These are phyloP conservation scores for Penicillium lividum DNA, from an alignment of 495 filamentous ascomycete species.

Conservation along the genomic window DNA sequence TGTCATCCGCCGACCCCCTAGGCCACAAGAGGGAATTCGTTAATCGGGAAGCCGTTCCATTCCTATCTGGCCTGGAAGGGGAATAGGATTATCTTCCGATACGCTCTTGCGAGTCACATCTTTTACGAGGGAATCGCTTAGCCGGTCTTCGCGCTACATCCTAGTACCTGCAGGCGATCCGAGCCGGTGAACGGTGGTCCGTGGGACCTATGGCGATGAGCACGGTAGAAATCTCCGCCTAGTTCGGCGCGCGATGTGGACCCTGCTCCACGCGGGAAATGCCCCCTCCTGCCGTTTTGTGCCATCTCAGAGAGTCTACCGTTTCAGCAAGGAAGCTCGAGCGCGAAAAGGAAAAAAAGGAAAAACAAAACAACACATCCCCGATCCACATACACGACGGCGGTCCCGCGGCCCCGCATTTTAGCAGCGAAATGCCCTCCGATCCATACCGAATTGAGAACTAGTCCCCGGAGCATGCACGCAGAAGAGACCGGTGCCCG, in stretches of 20 bases:
- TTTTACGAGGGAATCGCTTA: neutral
- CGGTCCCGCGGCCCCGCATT: constrained; percentile 26
- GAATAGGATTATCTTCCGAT: constrained; percentile 7
- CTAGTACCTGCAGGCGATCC: constrained; percentile 40
- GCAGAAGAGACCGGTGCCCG: constrained; percentile 23
- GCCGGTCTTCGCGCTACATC: constrained; percentile 27
- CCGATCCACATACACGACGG: neutral
- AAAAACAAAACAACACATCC: neutral
- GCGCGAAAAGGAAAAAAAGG: constrained; percentile 4
- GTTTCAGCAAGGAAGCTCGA: neutral
- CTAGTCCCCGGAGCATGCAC: constrained; percentile 20
- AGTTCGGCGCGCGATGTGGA: constrained; percentile 9
- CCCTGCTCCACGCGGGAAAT: constrained; percentile 23
- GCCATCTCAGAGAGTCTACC: constrained; percentile 1
- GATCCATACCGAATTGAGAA: constrained; percentile 22
- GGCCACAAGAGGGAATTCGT: constrained; percentile 13
- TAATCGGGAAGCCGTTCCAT: constrained; percentile 18
- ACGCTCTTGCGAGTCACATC: constrained; percentile 4
- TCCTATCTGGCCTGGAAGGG: constrained; percentile 10
- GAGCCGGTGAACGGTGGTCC: constrained; percentile 36
- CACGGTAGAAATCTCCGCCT: constrained; percentile 27
- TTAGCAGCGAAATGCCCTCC: constrained; percentile 15
- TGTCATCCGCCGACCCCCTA: constrained; percentile 13
- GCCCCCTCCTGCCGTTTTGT: constrained; percentile 11
- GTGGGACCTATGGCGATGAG: constrained; percentile 24